phyloP scores from a whole-genome alignment of 192 early-diverging fungal genomes.

The Podila epicladia region DNA sequence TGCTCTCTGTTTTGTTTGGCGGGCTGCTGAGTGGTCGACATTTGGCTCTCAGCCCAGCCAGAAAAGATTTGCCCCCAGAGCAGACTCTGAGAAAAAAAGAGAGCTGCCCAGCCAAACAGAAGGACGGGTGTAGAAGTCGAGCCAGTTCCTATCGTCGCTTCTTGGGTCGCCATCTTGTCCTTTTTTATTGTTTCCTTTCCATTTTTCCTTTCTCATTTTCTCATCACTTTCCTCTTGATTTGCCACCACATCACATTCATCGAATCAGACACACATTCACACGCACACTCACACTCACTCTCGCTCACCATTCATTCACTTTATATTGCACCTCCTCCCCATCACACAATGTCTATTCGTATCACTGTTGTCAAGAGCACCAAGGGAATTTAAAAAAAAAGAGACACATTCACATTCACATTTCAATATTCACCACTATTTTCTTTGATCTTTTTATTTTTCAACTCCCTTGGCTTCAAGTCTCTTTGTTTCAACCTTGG shows the following conservation, averaged over 20 bases:
- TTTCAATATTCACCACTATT: background rate
- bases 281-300: background rate
- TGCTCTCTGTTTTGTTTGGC: too few species aligned
- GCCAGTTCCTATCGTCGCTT: too few species aligned
- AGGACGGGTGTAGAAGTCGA: too few species aligned
- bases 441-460: background rate
- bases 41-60: background rate
- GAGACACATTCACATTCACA: background rate
- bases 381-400: conserved; percentile 34
- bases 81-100: too few species aligned
- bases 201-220: background rate
- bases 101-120: too few species aligned
- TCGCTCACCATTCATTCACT: background rate
- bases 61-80: too few species aligned
- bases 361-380: conserved; percentile 16
- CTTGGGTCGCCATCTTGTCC: background rate
- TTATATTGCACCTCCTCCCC: background rate
- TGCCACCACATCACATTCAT: background rate
- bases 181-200: too few species aligned
- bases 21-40: background rate
- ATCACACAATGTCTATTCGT: conserved; percentile 18
- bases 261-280: background rate
- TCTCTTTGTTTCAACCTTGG: background rate
- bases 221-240: background rate
- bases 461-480: background rate